Percentiles rank a stretch among this genome's conserved stretches.
phyloP scores from a whole-genome alignment of 2,329 filamentous ascomycete species.

The Grosmannia clavigera region DNA sequence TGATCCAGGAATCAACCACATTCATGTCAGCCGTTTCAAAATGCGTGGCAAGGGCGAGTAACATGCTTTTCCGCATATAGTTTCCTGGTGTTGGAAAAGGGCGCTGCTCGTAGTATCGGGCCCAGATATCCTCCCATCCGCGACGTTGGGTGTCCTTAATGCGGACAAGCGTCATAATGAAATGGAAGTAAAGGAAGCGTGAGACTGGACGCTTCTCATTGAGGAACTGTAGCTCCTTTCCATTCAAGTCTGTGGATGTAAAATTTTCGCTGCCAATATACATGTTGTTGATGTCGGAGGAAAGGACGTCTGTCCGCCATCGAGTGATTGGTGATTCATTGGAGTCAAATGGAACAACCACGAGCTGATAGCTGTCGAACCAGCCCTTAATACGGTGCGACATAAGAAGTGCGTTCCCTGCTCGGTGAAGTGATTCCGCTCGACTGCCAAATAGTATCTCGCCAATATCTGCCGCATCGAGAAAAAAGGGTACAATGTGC shows the following conservation, averaged over 20 bases:
- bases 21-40: constrained; percentile 3
- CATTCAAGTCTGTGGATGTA: background rate
- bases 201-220: constrained; percentile 13
- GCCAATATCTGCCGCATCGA: too few species aligned
- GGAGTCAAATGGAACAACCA: constrained; percentile 8
- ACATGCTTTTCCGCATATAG: constrained; percentile 12
- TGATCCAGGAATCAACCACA: constrained; percentile 6
- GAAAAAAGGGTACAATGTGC: too few species aligned
- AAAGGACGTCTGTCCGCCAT: constrained; percentile 8
- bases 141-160: constrained; percentile 9
- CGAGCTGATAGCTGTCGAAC: constrained; percentile 20
- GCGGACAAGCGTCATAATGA: constrained; percentile 13
- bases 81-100: constrained; percentile 13
- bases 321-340: constrained; percentile 2
- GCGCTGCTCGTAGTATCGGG: constrained; percentile 11
- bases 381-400: constrained; percentile 2
- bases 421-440: constrained; percentile 1
- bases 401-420: constrained; percentile 9
- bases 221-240: constrained; percentile 7
- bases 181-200: constrained; percentile 16
- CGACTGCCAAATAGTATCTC: constrained; percentile 7
- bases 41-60: constrained; percentile 8
- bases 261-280: background rate
- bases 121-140: constrained; percentile 12
- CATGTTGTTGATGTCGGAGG: constrained; percentile 1